These are phyloP conservation scores for Pseudodiploospora longispora DNA, from an alignment of 2,329 filamentous ascomycete species.

Conservation along the genomic window DNA sequence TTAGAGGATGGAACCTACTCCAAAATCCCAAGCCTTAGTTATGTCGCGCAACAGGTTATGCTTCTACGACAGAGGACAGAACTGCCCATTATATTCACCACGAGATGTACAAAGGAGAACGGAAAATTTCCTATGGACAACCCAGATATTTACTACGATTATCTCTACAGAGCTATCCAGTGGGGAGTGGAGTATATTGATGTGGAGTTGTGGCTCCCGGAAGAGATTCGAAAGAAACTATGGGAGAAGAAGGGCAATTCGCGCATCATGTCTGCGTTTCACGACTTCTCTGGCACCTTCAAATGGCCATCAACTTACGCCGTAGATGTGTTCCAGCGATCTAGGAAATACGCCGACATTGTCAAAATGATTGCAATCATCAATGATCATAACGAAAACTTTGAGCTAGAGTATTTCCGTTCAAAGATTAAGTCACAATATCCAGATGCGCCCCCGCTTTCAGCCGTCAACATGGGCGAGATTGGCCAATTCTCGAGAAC, in stretches of 20 bases:
- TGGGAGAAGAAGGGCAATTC: constrained; percentile 67
- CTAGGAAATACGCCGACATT: constrained; percentile 69
- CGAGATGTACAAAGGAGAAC: constrained; percentile 72
- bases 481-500: constrained; percentile 78
- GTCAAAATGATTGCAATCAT: constrained; percentile 88
- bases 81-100: constrained; percentile 85
- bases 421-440: constrained; percentile 65
- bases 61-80: constrained; percentile 74
- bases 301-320: constrained; percentile 72
- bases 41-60: constrained; percentile 83
- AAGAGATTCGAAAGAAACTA: constrained; percentile 60
- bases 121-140: constrained; percentile 80
- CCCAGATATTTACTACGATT: constrained; percentile 65
- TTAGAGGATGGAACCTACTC: constrained; percentile 53
- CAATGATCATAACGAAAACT: constrained; percentile 75
- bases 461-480: constrained; percentile 80
- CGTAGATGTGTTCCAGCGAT: constrained; percentile 62
- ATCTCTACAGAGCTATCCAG: constrained; percentile 75
- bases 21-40: constrained; percentile 67
- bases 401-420: constrained; percentile 83
- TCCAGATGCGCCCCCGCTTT: constrained; percentile 63
- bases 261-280: constrained; percentile 85
- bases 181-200: constrained; percentile 90
- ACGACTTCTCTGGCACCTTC: constrained; percentile 79
- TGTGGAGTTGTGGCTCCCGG: constrained; percentile 80